Conservation (phyloP, 2,329 filamentous ascomycete species). For the Pyrenochaeta sp. region DNA sequence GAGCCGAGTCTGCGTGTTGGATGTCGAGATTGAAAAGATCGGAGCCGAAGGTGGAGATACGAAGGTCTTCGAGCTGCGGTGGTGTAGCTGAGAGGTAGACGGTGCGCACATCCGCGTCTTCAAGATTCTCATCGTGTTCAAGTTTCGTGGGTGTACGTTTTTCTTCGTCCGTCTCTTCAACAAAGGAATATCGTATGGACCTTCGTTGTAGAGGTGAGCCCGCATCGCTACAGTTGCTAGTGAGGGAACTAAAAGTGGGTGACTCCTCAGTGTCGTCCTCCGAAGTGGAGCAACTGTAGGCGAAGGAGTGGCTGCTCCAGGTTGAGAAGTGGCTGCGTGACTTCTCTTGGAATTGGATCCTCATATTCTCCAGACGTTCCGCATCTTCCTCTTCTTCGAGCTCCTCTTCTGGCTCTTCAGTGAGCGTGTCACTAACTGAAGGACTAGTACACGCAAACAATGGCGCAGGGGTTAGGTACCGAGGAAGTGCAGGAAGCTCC, state of each 20-base stretch:
- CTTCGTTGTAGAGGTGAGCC: slow-evolving; percentile 32
- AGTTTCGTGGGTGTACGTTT: slow-evolving; percentile 7
- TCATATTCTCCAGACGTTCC: slow-evolving; percentile 15
- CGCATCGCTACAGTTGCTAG: slow-evolving; percentile 39
- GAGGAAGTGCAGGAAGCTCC: slow-evolving; percentile 40
- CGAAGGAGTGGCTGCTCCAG: slow-evolving; percentile 40
- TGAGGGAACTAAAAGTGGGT: slow-evolving; percentile 43
- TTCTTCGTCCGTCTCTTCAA: slow-evolving; percentile 13
- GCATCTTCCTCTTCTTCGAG: slow-evolving; percentile 27
- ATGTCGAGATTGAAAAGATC: slow-evolving; percentile 40
- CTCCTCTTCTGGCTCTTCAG: slow-evolving; percentile 16
- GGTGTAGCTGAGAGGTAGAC: slow-evolving; percentile 24
- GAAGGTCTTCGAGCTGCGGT: slow-evolving; percentile 34
- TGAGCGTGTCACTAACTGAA: slow-evolving; percentile 12
- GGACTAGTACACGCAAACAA: slow-evolving; percentile 33
- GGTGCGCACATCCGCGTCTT: slow-evolving; percentile 12
- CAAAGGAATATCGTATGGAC: slow-evolving; percentile 28
- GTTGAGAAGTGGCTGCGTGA: slow-evolving; percentile 44
- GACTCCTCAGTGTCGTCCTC: slow-evolving; percentile 40
- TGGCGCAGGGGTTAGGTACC: slow-evolving; percentile 39
- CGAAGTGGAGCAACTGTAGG: slow-evolving; percentile 31
- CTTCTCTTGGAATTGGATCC: slow-evolving; percentile 22
- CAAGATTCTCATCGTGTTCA: slow-evolving; percentile 11
- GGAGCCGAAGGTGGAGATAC: slow-evolving; percentile 39
- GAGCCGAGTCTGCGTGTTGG: slow-evolving; percentile 27